Evolutionary conservation across 2,329 filamentous ascomycete genomes (phyloP).

Genomic region (Aspergillus fijiensis): DNA sequence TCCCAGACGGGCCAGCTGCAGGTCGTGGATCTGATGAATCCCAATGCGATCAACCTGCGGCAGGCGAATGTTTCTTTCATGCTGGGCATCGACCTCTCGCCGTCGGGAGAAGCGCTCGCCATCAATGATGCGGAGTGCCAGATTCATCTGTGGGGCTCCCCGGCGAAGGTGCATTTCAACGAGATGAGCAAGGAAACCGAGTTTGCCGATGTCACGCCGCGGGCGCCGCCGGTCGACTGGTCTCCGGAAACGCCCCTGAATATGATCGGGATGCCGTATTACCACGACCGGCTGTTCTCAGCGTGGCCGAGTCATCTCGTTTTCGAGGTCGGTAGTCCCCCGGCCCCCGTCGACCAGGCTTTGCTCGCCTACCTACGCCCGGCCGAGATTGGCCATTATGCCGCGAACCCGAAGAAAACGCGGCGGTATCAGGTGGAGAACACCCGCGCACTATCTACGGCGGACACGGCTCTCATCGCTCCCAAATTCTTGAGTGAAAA

Average conservation of each 20-base stretch:
- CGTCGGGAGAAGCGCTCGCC: slow-evolving; percentile 81
- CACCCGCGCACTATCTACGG: slow-evolving; percentile 63
- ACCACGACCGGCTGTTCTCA: slow-evolving; percentile 82
- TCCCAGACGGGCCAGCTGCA: slow-evolving; percentile 93
- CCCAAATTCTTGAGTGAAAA: slow-evolving; percentile 97
- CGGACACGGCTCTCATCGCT: slow-evolving; percentile 63
- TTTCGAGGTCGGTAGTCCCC: slow-evolving; percentile 82
- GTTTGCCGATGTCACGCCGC: slow-evolving; percentile 68
- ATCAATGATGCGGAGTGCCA: slow-evolving; percentile 75
- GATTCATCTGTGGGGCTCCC: slow-evolving; percentile 86
- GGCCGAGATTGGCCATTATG: slow-evolving; percentile 74
- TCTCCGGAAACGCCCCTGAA: slow-evolving; percentile 75
- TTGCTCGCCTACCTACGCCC: slow-evolving; percentile 68
- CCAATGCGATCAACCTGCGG: slow-evolving; percentile 79
- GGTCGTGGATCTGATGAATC: slow-evolving; percentile 92
- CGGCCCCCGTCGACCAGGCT: slow-evolving; percentile 69
- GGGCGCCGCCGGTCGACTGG: slow-evolving; percentile 66
- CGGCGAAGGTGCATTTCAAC: slow-evolving; percentile 80
- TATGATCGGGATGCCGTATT: slow-evolving; percentile 87
- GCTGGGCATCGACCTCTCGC: slow-evolving; percentile 79
- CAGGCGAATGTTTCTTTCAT: slow-evolving; percentile 79
- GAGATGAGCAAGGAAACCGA: slow-evolving; percentile 77
- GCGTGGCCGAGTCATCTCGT: slow-evolving; percentile 83
- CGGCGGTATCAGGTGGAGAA: slow-evolving; percentile 82
- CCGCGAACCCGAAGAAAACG: slow-evolving; percentile 70